A percentile compares a stretch with the other conserved stretches of the same genome.
These are phyloP conservation scores for Sporothrix protearum DNA, from an alignment of 2,329 filamentous ascomycete species.

Conservation along the genomic window DNA sequence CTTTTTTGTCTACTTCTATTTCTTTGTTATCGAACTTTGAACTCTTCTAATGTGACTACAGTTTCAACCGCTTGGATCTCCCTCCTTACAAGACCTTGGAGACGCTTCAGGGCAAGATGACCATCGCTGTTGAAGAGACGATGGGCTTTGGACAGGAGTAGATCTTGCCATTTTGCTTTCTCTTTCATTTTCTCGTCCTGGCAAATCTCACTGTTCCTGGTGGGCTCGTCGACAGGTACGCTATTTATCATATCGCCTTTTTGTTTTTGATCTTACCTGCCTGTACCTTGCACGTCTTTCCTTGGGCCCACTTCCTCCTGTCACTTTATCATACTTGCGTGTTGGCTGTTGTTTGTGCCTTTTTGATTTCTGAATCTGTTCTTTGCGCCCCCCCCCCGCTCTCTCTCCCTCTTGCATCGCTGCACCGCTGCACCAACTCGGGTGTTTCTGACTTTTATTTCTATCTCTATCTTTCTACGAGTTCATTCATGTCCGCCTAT, in stretches of 20 bases:
- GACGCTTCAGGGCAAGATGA: constrained; percentile 80
- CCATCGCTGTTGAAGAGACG: constrained; percentile 96
- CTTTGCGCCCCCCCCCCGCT: not conserved
- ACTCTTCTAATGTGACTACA: not conserved
- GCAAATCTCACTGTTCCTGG: no score
- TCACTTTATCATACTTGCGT: constrained; percentile 1
- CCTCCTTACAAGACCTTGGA: constrained; percentile 90
- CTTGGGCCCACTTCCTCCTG: not conserved
- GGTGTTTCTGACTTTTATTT: not conserved
- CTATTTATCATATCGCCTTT: not conserved
- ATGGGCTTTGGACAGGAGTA: constrained; percentile 99
- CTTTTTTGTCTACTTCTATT: constrained; percentile 2
- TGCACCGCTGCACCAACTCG: no score
- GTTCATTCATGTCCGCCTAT: not conserved
- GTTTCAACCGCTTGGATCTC: constrained; percentile 40
- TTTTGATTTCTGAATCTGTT: not conserved
- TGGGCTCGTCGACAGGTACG: not conserved
- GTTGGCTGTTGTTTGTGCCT: not conserved
- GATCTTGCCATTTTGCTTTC: not conserved
- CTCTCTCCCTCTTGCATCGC: not conserved
- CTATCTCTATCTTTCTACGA: no score
- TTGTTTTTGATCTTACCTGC: not conserved
- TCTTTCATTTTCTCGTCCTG: not conserved
- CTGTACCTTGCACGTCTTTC: not conserved
- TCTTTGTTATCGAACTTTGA: not conserved